Evolutionary conservation across 805 yeast genomes (phyloP), one percentile per base, ranked within the genome.

Genomic region (Suhomyces canberraensis): DNA sequence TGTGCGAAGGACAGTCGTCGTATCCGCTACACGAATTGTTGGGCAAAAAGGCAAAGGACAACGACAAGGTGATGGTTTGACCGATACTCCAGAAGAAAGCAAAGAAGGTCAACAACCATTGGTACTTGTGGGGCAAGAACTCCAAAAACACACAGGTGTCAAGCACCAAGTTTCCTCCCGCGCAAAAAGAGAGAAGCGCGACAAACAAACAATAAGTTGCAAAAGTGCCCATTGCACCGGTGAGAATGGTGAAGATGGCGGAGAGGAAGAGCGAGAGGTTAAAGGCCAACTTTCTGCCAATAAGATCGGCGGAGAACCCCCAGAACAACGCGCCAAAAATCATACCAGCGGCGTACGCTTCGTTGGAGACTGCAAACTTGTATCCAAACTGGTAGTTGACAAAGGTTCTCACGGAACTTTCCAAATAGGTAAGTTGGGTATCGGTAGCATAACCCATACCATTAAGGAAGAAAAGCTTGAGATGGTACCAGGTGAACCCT

Each of bases 41-140:
- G 11, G 78, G 70, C 32, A 79, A 58, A 37, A 74, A 71, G 0
- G 77, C 81, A 79, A 81, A 78, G 4, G 79, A 71, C 27, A 76
- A 47, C 14, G 76, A 55, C 21, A 64, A 64, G 9, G 79, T 70
- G 29, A 78, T 60, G 2, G 79, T 67, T 51, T 78, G 83, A 21
- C 83, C 84, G 24, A 78, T 14, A 54, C 66, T 36, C 50, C 50
- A 29, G 68, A 60, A 16, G 28, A 45, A 51, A 8, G 56, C 64
- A 50, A 78, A 66, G 25, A 73, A 61, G 2, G 81, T 75, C 34
- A 72, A 61, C 43, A 76, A 51, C 68, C 70, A 77, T 45, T 75
- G 78, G 46, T 69, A 58, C 33, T 66, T 67, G 29, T 65, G 57
- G 2, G 83, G 82, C 39, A 77, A 56, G 39, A 69, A 75, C 48